phyloP scores from a whole-genome alignment of 345 rosid genomes.

The Corymbia maculata region DNA sequence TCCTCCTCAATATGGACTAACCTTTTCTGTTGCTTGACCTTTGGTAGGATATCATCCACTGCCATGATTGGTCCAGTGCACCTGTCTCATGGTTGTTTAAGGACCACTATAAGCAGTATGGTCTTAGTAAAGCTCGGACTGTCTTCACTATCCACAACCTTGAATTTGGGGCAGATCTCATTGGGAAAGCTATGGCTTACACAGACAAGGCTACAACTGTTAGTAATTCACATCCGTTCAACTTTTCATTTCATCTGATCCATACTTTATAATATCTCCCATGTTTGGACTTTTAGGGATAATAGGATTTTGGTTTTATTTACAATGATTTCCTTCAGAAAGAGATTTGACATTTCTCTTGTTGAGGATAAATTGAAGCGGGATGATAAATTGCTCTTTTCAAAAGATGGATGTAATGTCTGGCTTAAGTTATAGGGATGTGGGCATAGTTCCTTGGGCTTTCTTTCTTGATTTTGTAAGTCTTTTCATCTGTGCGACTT shows the following conservation, averaged over 20 bases:
- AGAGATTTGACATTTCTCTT: not conserved
- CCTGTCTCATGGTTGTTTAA: constrained; percentile 83
- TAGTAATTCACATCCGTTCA: constrained; percentile 1
- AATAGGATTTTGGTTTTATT: not conserved
- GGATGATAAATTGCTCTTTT: not conserved
- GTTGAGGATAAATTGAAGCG: not conserved
- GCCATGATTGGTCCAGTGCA: constrained; percentile 97
- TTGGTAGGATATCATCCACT: constrained; percentile 88
- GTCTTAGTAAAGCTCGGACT: constrained; percentile 71
- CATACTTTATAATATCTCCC: not conserved
- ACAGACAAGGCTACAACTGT: constrained; percentile 92
- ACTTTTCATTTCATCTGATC: not conserved
- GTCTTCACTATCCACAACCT: constrained; percentile 93
- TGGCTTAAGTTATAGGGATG: not conserved
- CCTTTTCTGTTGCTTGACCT: not conserved
- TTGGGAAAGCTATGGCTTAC: constrained; percentile 74
- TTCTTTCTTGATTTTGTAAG: not conserved
- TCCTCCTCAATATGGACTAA: not conserved
- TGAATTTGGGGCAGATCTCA: constrained; percentile 64
- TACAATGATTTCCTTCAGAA: not conserved
- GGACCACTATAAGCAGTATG: constrained; percentile 67
- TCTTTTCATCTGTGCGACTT: not conserved
- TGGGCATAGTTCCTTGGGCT: not conserved
- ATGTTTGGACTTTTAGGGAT: not conserved
- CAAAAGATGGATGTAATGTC: not conserved